phyloP scores from a whole-genome alignment of 2,329 filamentous ascomycete genomes.

The Cordyceps pruinosa region DNA sequence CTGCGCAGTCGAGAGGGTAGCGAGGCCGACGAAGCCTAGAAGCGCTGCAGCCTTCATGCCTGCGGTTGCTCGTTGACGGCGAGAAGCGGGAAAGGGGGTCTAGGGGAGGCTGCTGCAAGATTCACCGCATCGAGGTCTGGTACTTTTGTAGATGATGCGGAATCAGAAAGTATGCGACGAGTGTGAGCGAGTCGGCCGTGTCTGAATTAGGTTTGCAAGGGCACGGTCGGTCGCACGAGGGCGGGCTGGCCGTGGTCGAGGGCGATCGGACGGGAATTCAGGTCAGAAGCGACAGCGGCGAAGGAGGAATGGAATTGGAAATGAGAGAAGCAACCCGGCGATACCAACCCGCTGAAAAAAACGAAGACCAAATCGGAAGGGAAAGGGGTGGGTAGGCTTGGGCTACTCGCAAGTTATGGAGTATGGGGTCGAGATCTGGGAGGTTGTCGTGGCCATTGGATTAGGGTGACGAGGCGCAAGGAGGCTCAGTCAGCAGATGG shows the following conservation, averaged over 20 bases:
- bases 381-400: not conserved
- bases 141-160: not conserved
- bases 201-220: not conserved
- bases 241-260: not conserved
- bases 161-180: not conserved
- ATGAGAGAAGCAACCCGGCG: not conserved
- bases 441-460: conserved; percentile 6
- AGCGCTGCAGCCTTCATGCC: conserved; percentile 14
- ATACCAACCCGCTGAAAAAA: not conserved
- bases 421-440: not conserved
- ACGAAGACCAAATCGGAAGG: not conserved
- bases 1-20: conserved; percentile 41
- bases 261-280: not conserved
- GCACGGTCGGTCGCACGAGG: conserved; percentile 1
- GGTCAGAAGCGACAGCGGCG: not conserved
- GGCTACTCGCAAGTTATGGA: not conserved
- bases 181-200: not conserved
- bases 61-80: not conserved
- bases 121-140: conserved; percentile 1
- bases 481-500: not conserved
- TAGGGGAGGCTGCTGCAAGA: not conserved
- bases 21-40: conserved; percentile 31
- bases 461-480: not conserved
- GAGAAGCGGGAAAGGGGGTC: not conserved
- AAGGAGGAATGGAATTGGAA: not conserved